Evolutionary conservation across 441 rosid species (phyloP).

Genomic region (Populus hybrid): DNA sequence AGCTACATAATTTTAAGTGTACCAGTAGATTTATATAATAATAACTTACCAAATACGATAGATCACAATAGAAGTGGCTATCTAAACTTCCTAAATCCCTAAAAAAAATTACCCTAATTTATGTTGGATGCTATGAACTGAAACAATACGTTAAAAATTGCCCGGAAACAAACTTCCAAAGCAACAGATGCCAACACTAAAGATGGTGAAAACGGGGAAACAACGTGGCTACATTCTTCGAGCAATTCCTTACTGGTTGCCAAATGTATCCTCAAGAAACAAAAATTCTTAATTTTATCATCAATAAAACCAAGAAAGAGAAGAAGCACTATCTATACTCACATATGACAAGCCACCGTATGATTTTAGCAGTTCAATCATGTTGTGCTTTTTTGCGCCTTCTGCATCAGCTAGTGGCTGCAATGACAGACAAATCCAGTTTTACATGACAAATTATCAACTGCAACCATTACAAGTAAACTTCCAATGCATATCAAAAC

Average conservation of each 20-base stretch:
- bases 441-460: background rate
- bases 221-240: background rate
- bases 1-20: background rate
- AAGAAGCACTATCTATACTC: constrained; percentile 34
- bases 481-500: background rate
- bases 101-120: background rate
- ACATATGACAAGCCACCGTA: constrained; percentile 87
- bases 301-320: background rate
- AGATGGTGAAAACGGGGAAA: background rate
- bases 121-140: background rate
- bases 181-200: background rate
- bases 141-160: background rate
- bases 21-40: background rate
- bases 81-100: background rate
- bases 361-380: constrained; percentile 76
- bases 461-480: background rate
- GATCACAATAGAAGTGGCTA: background rate
- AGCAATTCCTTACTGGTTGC: background rate
- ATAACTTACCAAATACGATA: background rate
- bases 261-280: background rate
- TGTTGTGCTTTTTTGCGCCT: constrained; percentile 80
- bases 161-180: background rate
- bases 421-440: constrained; percentile 10
- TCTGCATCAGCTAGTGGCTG: constrained; percentile 99
- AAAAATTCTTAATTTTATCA: background rate